These are phyloP conservation scores for Suhomyces vadensis DNA, from an alignment of 805 yeast genomes.

Conservation along the genomic window DNA sequence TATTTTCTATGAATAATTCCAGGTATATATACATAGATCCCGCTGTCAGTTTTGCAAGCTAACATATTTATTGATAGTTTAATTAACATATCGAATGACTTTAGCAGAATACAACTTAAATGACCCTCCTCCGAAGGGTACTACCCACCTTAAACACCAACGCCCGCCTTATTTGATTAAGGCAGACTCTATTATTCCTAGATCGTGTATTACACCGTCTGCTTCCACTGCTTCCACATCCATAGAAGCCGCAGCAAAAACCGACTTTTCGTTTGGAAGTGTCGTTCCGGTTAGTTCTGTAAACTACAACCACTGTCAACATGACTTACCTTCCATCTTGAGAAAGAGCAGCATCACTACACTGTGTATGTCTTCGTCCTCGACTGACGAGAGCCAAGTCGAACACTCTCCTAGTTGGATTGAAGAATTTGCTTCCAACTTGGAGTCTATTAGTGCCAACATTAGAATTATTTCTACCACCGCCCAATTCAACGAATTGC, in stretches of 20 bases:
- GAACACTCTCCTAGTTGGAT: slow-evolving; percentile 7
- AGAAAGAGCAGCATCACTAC: slow-evolving; percentile 8
- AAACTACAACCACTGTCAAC: slow-evolving; percentile 6
- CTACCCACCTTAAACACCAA: background rate
- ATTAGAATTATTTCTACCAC: slow-evolving; percentile 11
- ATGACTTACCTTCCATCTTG: slow-evolving; percentile 5
- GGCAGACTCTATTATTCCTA: slow-evolving; percentile 13
- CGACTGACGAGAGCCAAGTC: background rate
- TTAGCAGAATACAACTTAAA: slow-evolving; percentile 12
- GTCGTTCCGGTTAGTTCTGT: background rate
- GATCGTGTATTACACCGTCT: slow-evolving; percentile 15
- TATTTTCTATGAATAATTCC: background rate
- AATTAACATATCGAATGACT: slow-evolving; percentile 5
- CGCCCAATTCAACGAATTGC: slow-evolving; percentile 7
- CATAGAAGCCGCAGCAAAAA: background rate
- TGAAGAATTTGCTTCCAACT: slow-evolving; percentile 10
- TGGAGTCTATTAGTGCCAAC: slow-evolving; percentile 11
- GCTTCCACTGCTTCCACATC: slow-evolving; percentile 11
- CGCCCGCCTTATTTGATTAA: slow-evolving; percentile 10
- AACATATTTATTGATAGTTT: too few species aligned
- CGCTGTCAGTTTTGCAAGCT: background rate
- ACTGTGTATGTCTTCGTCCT: background rate
- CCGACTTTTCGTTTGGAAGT: background rate
- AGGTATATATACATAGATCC: background rate
- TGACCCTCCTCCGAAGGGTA: slow-evolving; percentile 15